Base-by-base conservation (phyloP, 345 rosid genomes). In the Erodium maritimum region DNA sequence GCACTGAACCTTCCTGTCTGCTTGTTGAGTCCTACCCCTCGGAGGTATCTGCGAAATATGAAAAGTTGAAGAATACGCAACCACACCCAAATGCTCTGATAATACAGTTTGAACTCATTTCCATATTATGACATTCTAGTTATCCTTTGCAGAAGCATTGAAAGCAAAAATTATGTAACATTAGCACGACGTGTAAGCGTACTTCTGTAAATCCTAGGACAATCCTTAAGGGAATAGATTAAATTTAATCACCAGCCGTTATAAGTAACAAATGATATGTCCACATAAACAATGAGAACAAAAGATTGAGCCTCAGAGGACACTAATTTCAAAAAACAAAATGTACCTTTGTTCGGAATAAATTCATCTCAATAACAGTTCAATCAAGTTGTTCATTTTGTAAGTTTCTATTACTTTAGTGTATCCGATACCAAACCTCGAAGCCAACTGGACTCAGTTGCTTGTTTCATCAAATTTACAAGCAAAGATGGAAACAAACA, bases 1-100 rank as follows among this genome's bases (percentile, higher is more conserved):
- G 71, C 99, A 93, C 63, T 85, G 97, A 71, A 89, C 95, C 69
- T 79, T 93, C 63, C 76, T 82, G 33, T 93, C 99, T 0, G 83
- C 75, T 69, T 85, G 96, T 61, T 82, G 91, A 10, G 83, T 69
- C 80, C 94, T 82, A 65, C 96, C 99, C 73, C 94, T 83, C 0
- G 99, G 88, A 74, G 99, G 99, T 59, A 93, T 74, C 99, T 93
- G 71, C 72, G 46, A 33, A 55, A 51, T 5, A 17, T 51, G 2
- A 51, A 51, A 51, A 42, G 17, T 42, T 3, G 48, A 42, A 42
- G 17, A 42, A 42, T 42, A 42, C 8, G 48, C 48, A 42, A 42
- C 48, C 17, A 42, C 17, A 11, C 12, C 48, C 0, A 42, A 16
- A 42, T 42, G 3, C 48, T 42, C 48, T 7, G 48, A 42, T 42